Evolutionary conservation across 2,329 filamentous ascomycete genomes (phyloP), one percentile per base, ranked within the genome.

Genomic region (Fusarium sublunatum): DNA sequence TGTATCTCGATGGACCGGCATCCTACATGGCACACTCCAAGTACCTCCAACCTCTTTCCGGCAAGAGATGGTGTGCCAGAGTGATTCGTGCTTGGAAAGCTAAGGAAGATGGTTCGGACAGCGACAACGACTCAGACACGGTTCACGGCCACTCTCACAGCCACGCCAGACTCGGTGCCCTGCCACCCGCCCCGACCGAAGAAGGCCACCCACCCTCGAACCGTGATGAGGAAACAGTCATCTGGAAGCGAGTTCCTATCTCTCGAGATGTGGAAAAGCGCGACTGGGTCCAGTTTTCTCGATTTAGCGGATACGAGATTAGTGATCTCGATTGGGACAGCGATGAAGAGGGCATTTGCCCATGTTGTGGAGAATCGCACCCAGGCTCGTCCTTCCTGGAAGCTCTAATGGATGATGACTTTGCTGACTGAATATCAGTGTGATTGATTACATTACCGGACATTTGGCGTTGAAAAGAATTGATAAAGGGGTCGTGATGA

Each of bases 241-340:
- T 85, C 19, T 86, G 82, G 81, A 85, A 84, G 68, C 78, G 74
- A 11, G 77, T 85, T 1, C 83, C 82, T 1, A 42, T 75, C 5
- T 72, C 71, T 15, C 77, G 80, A 15, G 79, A 80, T 52, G 65
- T 60, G 0, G 67, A 74, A 12, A 71, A 77, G 29, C 81, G 82
- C 22, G 69, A 73, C n/a, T 86, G 82, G 82, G 72, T 76, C 13
- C 76, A 83, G 32, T 86, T 85, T 62, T 78, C 74, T 45, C 73
- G 77, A 29, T 72, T 64, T 44, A 77, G 70, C 28, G 78, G 78
- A 25, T 77, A 78, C 53, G 75, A 77, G 65, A 68, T 76, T 60
- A 70, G 64, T 34, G 70, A 74, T 24, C 25, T 62, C 11, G 75
- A 76, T 9, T 73, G 71, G 56, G 71, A 76, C 43, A 73, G 69